A percentile compares a stretch with the other conserved stretches of the same genome.
These are phyloP conservation scores for Spergularia bocconei DNA, from an alignment of 148 eudicot genomes.

Conservation along the genomic window DNA sequence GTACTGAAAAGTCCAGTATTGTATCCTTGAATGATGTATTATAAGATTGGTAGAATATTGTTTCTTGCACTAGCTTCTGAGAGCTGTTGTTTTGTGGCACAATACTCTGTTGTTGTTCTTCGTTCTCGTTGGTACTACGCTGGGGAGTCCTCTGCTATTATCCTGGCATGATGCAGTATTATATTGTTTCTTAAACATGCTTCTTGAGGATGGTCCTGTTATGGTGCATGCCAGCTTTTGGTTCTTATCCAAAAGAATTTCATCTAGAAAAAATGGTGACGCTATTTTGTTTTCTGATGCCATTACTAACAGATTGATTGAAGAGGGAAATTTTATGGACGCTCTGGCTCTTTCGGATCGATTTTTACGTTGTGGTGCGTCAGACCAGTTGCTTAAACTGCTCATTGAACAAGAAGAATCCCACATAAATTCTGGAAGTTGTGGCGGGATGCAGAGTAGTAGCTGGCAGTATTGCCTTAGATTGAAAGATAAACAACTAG, in stretches of 20 bases:
- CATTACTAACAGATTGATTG: conserved; percentile 52
- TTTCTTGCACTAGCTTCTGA: too few relatives aligned
- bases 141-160: not conserved
- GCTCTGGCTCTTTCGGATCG: conserved; percentile 99
- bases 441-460: conserved; percentile 50
- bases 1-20: not conserved
- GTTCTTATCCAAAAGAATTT: not conserved
- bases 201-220: not conserved
- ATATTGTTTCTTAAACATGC: not conserved
- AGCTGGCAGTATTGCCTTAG: conserved; percentile 97
- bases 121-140: too few relatives aligned
- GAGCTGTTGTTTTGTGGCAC: too few relatives aligned
- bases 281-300: not conserved
- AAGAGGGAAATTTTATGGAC: conserved; percentile 85
- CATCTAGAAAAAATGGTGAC: not conserved
- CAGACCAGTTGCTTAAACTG: conserved; percentile 75
- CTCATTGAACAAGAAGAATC: conserved; percentile 73
- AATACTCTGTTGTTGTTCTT: too few relatives aligned
- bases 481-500: conserved; percentile 85
- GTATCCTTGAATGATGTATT: too few relatives aligned
- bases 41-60: too few relatives aligned
- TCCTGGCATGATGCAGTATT: not conserved
- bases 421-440: conserved; percentile 31
- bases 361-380: conserved; percentile 83
- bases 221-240: not conserved